These are phyloP conservation scores for Suillus tomentosus DNA, from an alignment of 768 basidiomycete genomes.

Conservation along the genomic window DNA sequence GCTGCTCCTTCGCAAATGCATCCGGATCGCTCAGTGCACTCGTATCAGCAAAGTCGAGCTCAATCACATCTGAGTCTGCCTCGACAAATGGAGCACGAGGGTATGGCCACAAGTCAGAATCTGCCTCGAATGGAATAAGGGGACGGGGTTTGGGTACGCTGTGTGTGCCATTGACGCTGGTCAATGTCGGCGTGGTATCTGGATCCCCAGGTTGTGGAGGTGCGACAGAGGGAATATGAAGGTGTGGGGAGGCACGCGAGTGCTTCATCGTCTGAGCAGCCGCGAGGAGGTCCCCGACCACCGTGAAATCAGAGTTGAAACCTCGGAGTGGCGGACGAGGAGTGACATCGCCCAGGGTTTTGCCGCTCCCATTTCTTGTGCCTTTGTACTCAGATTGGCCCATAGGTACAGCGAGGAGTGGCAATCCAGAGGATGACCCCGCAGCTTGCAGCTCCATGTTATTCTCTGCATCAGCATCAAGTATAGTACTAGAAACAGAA, in stretches of 20 bases:
- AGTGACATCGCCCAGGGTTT: constrained; percentile 54
- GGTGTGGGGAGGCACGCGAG: constrained; percentile 12
- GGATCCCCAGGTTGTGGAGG: constrained; percentile 16
- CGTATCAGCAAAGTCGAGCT: constrained; percentile 75
- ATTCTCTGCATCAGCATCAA: constrained; percentile 25
- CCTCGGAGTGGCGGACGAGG: constrained; percentile 52
- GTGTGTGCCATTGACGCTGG: constrained; percentile 15
- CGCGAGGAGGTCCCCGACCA: constrained; percentile 31
- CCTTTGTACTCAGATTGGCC: constrained; percentile 21
- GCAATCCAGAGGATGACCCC: constrained; percentile 36
- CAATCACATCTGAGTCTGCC: constrained; percentile 59
- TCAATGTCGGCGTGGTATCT: constrained; percentile 14
- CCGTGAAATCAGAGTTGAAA: constrained; percentile 35
- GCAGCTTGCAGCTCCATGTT: constrained; percentile 30
- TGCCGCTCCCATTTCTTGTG: constrained; percentile 19
- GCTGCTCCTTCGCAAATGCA: constrained; percentile 45
- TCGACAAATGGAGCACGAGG: constrained; percentile 49
- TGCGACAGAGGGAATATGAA: not conserved
- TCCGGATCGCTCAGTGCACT: constrained; percentile 70
- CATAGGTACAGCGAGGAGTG: constrained; percentile 31
- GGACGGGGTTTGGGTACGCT: constrained; percentile 34
- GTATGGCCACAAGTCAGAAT: constrained; percentile 75
- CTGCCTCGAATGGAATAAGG: constrained; percentile 63
- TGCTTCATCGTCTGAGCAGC: constrained; percentile 21
- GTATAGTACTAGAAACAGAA: constrained; percentile 44